Base-by-base conservation (phyloP, 371 early-diverging fungal genomes). In the Apophysomyces elegans region DNA sequence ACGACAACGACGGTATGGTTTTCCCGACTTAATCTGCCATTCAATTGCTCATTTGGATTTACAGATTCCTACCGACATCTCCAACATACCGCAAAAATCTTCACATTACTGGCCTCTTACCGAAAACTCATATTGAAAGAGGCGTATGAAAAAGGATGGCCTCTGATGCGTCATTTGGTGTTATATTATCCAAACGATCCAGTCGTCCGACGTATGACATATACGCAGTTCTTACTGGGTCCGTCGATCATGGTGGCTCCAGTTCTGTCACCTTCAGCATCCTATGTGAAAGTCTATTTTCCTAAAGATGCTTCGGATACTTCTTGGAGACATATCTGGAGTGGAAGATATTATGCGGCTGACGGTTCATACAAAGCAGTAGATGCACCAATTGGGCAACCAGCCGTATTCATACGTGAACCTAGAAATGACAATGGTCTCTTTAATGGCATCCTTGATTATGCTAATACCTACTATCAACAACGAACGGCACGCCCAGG, bases 111-210 rank as follows among this genome's bases (percentile, higher is more conserved):
- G 38, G 50, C 79, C 12, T 66, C 62, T 0, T 84, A 86, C 41
- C 64, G 79, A 50, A 75, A 76, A 39, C 65, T 50, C 3, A 69
- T 83, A 5, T 61, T 85, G 45, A 64, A 72, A 16, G 86, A 85
- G 62, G 83, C 80, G 8, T 66, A 79, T n/a, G 71, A 72, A 35
- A 73, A 78, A 38, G 86, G 86, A 4, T 82, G 79, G 77, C 86
- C 86, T 11, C 47, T 80, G 37, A 71, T 84, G 65, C 81, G 85
- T 14, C 83, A 79, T 54, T 72, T 79, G 35, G 78, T 83, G 4
- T 59, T 84, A 4, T 84, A 85, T 60, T 85, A 83, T 57, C 84
- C 85, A 9, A 62, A 78, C 11, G 78, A 83, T 58, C 64, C 66
- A 14, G 70, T 16, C 14, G 77, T 66, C 12, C 75, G 70, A 8